These are phyloP conservation scores for Tetragonia tetragonoides DNA, from an alignment of 148 eudicot species.

Conservation along the genomic window DNA sequence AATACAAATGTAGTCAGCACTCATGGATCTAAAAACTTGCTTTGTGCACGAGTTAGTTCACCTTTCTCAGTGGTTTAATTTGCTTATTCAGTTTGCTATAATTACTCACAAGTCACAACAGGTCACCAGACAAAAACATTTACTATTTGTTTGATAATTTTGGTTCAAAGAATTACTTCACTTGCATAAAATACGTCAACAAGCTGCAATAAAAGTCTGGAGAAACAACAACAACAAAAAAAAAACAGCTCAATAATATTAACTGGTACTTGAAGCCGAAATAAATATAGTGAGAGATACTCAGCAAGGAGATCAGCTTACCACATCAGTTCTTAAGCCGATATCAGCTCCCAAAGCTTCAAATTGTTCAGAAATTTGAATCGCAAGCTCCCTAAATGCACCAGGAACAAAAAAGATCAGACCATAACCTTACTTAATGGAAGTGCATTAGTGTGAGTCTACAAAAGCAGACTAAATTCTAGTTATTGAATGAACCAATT, in stretches of 20 bases:
- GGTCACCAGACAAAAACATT: neutral
- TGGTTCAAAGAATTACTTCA: neutral
- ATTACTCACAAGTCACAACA: no score
- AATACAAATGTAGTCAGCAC: constrained; percentile 11
- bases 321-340: constrained; percentile 78
- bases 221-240: no score
- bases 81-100: no score
- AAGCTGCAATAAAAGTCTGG: no score
- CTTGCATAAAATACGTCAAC: neutral
- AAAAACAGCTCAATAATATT: no score
- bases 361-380: constrained; percentile 93
- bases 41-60: no score
- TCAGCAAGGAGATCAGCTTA: constrained; percentile 29
- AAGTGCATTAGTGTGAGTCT: no score
- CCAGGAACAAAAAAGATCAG: neutral
- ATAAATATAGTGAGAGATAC: neutral
- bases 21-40: neutral
- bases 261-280: neutral
- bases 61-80: neutral
- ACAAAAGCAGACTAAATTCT: no score
- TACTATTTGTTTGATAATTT: neutral
- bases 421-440: neutral
- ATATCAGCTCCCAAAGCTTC: constrained; percentile 84
- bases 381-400: constrained; percentile 58
- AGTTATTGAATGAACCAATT: no score